Conservation (phyloP, 2,329 filamentous ascomycete species). For the Sphaerulina vaccinii region DNA sequence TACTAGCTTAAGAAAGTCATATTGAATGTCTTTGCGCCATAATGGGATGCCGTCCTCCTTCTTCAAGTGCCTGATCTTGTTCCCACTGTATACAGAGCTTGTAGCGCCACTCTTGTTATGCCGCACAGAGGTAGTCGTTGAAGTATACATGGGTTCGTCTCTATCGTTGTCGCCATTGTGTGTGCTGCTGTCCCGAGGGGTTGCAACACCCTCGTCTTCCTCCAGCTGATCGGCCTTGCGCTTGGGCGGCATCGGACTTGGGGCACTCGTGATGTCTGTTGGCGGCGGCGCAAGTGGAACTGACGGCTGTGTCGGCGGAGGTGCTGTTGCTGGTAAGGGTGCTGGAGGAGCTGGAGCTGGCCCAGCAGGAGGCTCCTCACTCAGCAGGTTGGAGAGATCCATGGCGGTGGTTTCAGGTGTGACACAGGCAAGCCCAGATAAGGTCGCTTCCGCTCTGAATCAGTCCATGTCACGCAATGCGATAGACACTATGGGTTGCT, state of each 20-base stretch:
- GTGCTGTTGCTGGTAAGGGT: not conserved
- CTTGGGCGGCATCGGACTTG: conserved; percentile 23
- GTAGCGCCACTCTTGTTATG: conserved; percentile 65
- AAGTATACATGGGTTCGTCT: conserved; percentile 44
- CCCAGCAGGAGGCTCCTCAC: conserved; percentile 12
- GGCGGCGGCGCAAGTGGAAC: conserved; percentile 13
- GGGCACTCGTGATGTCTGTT: not conserved
- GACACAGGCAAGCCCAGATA: conserved; percentile 12
- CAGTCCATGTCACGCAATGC: not conserved
- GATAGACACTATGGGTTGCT: not conserved
- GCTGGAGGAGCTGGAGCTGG: not conserved
- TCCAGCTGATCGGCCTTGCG: conserved; percentile 22
- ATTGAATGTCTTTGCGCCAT: conserved; percentile 85
- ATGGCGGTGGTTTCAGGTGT: conserved; percentile 13
- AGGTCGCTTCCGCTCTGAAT: not conserved
- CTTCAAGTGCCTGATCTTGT: conserved; percentile 81
- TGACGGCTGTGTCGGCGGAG: conserved; percentile 16
- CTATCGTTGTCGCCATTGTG: conserved; percentile 14
- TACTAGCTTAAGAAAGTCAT: conserved; percentile 76
- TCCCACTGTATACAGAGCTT: conserved; percentile 65
- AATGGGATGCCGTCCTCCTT: conserved; percentile 85
- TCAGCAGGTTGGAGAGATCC: conserved; percentile 13
- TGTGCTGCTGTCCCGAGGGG: conserved; percentile 12
- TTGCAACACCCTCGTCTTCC: conserved; percentile 22
- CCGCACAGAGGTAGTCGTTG: conserved; percentile 53